Evolutionary conservation across 768 basidiomycete genomes (phyloP), one percentile per base, ranked within the genome.

Genomic region (Daedalea quercina): DNA sequence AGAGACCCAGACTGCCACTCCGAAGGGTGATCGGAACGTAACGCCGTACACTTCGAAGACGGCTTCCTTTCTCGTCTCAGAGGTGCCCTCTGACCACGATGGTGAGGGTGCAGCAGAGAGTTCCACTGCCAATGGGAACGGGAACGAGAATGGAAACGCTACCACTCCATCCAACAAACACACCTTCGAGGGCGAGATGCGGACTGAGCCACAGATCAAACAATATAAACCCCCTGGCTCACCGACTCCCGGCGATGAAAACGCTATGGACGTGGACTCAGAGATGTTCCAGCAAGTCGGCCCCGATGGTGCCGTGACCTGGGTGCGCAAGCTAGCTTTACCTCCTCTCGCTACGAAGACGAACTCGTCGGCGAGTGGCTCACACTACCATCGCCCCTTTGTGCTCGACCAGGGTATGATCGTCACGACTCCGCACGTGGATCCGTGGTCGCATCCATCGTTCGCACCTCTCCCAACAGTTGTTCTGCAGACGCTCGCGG

Each of bases 401-500:
- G 69, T 74, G 8, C 66, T 72, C 51, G 54, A 55, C 52, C 50
- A 64, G 57, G 72, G 69, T 22, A 62, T 69, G 57, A 59, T 71
- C 19, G 59, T 71, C 33, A 71, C 72, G 13, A 73, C 69, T 46
- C 66, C 75, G 19, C 69, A 68, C 46, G 63, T 82, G 50, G 77
- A 83, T 57, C 79, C 81, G 3, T 87, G 85, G 85, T 64, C 58
- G 45, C 76, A 84, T 57, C 73, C 76, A 2, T 67, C 74, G 9
- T 86, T 85, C 60, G 72, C 77, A 23, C 77, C 83, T 1, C 78
- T 87, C 47, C 85, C 84, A 2, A 71, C 78, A 45, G 63, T 68
- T 56, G 72, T 88, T 53, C 60, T 77, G 57, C 68, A 84, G 64
- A 66, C 78, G 59, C 74, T 94, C 60, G 67, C 65, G 45, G 71